Conservation (phyloP, 768 basidiomycete species). For the Russula sp. region DNA sequence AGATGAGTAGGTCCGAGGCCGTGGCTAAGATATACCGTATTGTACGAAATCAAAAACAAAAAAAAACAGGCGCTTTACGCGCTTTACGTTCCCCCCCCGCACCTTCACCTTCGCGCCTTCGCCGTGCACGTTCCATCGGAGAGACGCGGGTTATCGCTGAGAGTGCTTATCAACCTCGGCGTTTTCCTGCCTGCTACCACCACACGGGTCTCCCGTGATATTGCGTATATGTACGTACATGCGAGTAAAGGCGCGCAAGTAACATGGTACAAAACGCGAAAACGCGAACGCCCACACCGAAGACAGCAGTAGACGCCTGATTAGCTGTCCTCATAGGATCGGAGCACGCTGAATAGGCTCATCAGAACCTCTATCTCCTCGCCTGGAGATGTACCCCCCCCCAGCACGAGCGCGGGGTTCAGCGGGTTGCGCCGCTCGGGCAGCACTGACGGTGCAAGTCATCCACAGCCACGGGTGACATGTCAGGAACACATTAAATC, state of each 20-base stretch:
- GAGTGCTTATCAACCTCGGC: too few relatives aligned
- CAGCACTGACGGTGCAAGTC: neutral
- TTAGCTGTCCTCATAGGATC: neutral
- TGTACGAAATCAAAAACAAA: too few relatives aligned
- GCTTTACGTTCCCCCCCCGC: too few relatives aligned
- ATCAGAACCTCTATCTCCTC: neutral
- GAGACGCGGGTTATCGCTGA: too few relatives aligned
- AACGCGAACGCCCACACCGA: too few relatives aligned
- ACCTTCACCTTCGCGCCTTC: too few relatives aligned
- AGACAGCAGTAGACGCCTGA: too few relatives aligned
- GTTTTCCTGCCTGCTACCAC: too few relatives aligned
- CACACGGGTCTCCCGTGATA: too few relatives aligned
- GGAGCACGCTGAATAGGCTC: neutral
- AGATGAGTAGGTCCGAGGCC: neutral
- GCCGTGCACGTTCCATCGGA: neutral
- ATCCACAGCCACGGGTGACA: neutral
- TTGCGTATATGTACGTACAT: neutral
- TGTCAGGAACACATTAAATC: too few relatives aligned
- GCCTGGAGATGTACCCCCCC: neutral
- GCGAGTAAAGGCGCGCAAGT: neutral
- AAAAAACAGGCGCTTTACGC: too few relatives aligned
- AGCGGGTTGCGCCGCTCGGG: neutral
- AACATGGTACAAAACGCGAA: neutral
- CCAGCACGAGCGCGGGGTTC: neutral
- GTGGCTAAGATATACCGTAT: neutral